Evolutionary conservation across 148 eudicot species (phyloP).

Genomic region (Cornus controversa): DNA sequence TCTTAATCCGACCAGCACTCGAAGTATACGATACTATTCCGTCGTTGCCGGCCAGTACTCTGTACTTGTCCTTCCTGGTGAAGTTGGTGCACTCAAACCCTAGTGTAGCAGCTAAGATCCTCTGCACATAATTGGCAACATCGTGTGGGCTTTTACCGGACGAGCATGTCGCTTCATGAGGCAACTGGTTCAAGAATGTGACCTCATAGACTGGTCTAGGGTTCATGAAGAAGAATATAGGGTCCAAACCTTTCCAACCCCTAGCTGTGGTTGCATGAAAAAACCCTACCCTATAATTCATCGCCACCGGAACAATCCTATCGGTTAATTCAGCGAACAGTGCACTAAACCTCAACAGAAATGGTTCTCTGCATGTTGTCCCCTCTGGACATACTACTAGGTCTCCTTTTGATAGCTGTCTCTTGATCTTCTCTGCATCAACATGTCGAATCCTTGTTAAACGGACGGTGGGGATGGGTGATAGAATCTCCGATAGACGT

Average conservation of each 20-base stretch:
- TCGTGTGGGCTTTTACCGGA: conserved; percentile 88
- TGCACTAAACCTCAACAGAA: conserved; percentile 72
- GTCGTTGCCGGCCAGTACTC: conserved; percentile 82
- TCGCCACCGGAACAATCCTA: conserved; percentile 82
- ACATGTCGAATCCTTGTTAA: conserved; percentile 64
- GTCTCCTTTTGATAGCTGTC: conserved; percentile 55
- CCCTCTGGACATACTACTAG: conserved; percentile 92
- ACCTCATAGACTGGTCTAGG: conserved; percentile 87
- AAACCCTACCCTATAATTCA: conserved; percentile 83
- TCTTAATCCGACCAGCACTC: conserved; percentile 20
- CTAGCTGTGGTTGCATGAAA: conserved; percentile 91
- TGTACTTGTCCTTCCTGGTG: conserved; percentile 82
- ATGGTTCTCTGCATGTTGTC: conserved; percentile 89
- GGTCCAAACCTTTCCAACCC: conserved; percentile 90
- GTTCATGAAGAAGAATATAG: conserved; percentile 91
- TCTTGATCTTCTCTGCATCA: conserved; percentile 61
- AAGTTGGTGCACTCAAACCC: conserved; percentile 89
- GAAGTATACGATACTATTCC: conserved; percentile 52
- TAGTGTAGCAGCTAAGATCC: conserved; percentile 75
- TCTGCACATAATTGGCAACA: conserved; percentile 87
- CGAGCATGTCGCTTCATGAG: conserved; percentile 82
- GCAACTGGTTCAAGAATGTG: conserved; percentile 79
- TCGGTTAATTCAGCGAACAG: conserved; percentile 84
- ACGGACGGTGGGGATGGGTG: conserved; percentile 87
- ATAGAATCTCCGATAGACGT: conserved; percentile 65